Base-by-base conservation (phyloP, 495 filamentous ascomycete species). In the Symbiotaphrina buchneri region DNA sequence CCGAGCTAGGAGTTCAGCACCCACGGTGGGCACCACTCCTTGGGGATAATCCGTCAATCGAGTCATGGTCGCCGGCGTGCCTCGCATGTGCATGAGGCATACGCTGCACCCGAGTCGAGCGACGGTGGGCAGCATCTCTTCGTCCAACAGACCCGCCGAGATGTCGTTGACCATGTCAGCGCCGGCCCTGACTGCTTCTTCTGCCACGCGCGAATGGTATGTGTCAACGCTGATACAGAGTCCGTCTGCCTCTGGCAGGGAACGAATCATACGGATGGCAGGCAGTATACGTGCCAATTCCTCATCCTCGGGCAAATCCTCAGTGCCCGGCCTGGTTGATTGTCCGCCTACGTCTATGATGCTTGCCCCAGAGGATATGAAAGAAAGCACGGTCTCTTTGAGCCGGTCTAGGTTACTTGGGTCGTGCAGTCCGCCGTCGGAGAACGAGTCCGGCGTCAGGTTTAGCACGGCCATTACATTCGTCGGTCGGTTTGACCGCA, bases 141-240 rank as follows among this genome's bases (percentile, higher is more conserved):
- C 53, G 43, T 95, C 87, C 24, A 92, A 56, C 2, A 54, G 45
- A 7, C 87, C 87, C 4, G 73, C 81, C 0, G 81, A 90, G 24
- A 97, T 68, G 49, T 97, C 87, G 55, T 97, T 97, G 49, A 97
- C 67, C 40, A 97, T 79, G 42, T 95, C 71, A 4, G 87, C 85
- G 28, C 87, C 87, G 0, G 79, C 81, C 30, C 63, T 51, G 71
- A 85, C 61, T 11, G 83, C 83, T 17, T 68, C 72, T 28, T 64
- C 61, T n/a, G 85, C 87, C 1, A 97, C 87, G 8, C 53, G 52
- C 0, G 87, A 74, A 34, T 80, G 76, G 56, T 91, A 97, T 1
- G 87, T 97, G 51, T 97, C 87, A 32, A 95, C 59, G 41, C 73
- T 81, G 39, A 95, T 75, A 27, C 72, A 67, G 18, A 78, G 54